Evolutionary conservation across 2,329 filamentous ascomycete genomes (phyloP).

Genomic region (Elsinoe necatrix): DNA sequence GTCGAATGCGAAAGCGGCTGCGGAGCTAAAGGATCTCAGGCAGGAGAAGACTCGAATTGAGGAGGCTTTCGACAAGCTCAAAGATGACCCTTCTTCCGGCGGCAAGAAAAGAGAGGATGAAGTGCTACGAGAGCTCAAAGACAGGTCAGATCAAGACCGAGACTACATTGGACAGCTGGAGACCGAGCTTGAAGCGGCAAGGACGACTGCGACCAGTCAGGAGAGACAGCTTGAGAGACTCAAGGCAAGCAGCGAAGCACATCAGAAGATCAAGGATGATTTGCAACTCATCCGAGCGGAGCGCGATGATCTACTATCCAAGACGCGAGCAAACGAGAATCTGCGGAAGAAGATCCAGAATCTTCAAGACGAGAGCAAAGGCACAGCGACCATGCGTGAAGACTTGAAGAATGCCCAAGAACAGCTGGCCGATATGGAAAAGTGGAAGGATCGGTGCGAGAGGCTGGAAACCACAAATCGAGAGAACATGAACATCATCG

Average conservation of each 20-base stretch:
- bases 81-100: conserved; percentile 36
- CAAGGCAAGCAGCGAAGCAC: conserved; percentile 35
- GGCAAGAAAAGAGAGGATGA: conserved; percentile 35
- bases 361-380: conserved; percentile 41
- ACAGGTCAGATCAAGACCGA: conserved; percentile 37
- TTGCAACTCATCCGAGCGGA: conserved; percentile 42
- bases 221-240: conserved; percentile 39
- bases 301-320: conserved; percentile 42
- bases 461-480: conserved; percentile 43
- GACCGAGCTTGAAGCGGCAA: conserved; percentile 37
- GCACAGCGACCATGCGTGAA: conserved; percentile 35
- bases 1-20: conserved; percentile 33
- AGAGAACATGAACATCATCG: conserved; percentile 42
- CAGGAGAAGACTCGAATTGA: conserved; percentile 38
- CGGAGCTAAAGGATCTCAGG: conserved; percentile 35
- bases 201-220: conserved; percentile 37
- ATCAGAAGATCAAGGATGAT: conserved; percentile 43
- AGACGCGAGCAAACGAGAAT: conserved; percentile 44
- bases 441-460: conserved; percentile 36
- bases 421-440: conserved; percentile 37
- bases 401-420: conserved; percentile 39
- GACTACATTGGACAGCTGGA: conserved; percentile 45
- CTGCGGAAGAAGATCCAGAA: conserved; percentile 46
- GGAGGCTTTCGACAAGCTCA: conserved; percentile 41
- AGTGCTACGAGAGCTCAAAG: conserved; percentile 36